Conservation (phyloP, 768 basidiomycete species). For the Hortiboletus campestris region DNA sequence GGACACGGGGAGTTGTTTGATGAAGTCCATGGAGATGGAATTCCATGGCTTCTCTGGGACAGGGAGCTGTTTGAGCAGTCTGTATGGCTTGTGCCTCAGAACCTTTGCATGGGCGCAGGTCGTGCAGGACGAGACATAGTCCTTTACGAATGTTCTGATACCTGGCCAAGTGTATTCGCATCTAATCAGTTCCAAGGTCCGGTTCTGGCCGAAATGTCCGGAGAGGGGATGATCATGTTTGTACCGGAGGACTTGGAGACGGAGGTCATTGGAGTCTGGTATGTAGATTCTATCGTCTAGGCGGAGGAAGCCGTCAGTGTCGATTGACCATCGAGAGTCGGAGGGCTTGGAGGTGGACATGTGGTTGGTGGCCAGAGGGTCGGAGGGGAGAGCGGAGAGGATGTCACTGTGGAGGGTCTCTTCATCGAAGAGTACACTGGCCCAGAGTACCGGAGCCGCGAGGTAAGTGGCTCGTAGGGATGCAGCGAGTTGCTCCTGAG, state of each 20-base stretch:
- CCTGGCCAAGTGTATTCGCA: no score
- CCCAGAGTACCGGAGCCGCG: neutral
- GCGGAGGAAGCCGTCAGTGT: neutral
- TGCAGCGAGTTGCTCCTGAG: neutral
- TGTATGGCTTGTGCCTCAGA: neutral
- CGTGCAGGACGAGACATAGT: neutral
- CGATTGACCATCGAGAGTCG: neutral
- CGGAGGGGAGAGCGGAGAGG: no score
- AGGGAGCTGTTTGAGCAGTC: neutral
- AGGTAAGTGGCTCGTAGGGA: neutral
- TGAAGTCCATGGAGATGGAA: neutral
- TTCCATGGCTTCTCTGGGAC: neutral
- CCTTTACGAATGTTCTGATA: no score
- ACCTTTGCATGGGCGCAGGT: neutral
- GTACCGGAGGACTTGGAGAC: neutral
- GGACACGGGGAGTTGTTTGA: neutral
- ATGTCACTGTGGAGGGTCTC: no score
- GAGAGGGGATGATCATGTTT: no score
- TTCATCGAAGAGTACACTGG: neutral
- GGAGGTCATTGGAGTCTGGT: neutral
- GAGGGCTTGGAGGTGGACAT: neutral
- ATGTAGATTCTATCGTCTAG: neutral
- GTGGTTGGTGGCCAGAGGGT: neutral
- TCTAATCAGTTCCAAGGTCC: neutral
- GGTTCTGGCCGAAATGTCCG: neutral